Percentiles rank a stretch among this genome's conserved stretches.
Conservation (phyloP, 257 asterid genomes). For the Primulina tabacum region DNA sequence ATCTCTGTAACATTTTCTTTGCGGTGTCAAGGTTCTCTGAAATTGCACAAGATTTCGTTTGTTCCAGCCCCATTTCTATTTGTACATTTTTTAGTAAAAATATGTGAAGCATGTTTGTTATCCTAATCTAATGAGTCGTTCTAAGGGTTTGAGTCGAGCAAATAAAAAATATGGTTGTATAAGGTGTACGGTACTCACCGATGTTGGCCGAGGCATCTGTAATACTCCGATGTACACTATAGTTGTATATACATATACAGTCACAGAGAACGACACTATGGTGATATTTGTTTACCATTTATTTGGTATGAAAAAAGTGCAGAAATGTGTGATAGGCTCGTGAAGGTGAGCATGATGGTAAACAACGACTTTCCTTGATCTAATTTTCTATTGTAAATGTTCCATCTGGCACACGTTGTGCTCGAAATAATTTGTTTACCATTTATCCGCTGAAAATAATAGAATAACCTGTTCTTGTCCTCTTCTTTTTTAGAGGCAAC, state of each 20-base stretch:
- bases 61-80: conserved; percentile 6
- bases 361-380: no score
- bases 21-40: conserved; percentile 19
- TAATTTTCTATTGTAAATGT: no score
- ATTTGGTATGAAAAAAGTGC: no score
- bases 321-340: no score
- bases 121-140: conserved; percentile 21
- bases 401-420: no score
- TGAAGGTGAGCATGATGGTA: no score
- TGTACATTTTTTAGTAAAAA: conserved; percentile 30
- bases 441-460: no score
- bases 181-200: conserved; percentile 15
- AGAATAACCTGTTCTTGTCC: no score
- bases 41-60: conserved; percentile 7
- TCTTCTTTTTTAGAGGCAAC: not conserved
- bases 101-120: conserved; percentile 18
- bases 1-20: conserved; percentile 10
- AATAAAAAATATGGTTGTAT: not conserved
- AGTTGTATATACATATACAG: conserved; percentile 11
- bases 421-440: no score
- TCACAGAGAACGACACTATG: conserved; percentile 1
- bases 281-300: no score
- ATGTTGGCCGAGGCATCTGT: conserved; percentile 14
- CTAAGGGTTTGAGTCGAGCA: not conserved
- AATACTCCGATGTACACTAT: conserved; percentile 14